Evolutionary conservation across 2,329 filamentous ascomycete genomes (phyloP).

Genomic region (Fusarium sp.): DNA sequence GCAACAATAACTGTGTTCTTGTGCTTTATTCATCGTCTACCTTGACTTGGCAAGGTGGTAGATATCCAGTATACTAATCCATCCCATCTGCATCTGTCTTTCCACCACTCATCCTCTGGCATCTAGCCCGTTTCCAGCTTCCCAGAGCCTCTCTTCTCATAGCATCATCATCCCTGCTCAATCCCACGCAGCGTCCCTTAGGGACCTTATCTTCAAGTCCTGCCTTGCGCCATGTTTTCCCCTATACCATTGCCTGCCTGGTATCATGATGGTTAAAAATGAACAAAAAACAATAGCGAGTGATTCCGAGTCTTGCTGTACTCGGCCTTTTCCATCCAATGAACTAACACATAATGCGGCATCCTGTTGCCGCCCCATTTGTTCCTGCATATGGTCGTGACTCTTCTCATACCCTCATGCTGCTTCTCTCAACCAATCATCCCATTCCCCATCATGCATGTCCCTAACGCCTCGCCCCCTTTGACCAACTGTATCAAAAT

Average conservation of each 20-base stretch:
- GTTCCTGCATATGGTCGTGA: slow-evolving; percentile 49
- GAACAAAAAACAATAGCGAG: slow-evolving; percentile 44
- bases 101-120: slow-evolving; percentile 31
- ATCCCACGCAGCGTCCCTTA: slow-evolving; percentile 25
- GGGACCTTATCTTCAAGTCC: slow-evolving; percentile 32
- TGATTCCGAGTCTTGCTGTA: slow-evolving; percentile 41
- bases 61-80: slow-evolving; percentile 26
- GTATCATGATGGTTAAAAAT: slow-evolving; percentile 41
- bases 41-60: slow-evolving; percentile 26
- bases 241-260: slow-evolving; percentile 48
- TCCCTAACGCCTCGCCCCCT: slow-evolving; percentile 40
- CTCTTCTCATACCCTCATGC: slow-evolving; percentile 24
- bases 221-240: slow-evolving; percentile 40
- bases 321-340: slow-evolving; percentile 35
- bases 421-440: slow-evolving; percentile 28
- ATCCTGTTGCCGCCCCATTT: slow-evolving; percentile 38
- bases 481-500: slow-evolving; percentile 42
- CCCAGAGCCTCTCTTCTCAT: slow-evolving; percentile 49
- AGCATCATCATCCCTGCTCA: slow-evolving; percentile 24
- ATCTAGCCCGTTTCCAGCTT: slow-evolving; percentile 51
- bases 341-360: slow-evolving; percentile 31
- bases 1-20: neutral
- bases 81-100: slow-evolving; percentile 5
- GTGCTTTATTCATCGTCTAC: slow-evolving; percentile 14
- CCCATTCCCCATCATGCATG: slow-evolving; percentile 36